phyloP scores from a whole-genome alignment of 2,329 filamentous ascomycete species.

The Emmonsiellopsis sp. region DNA sequence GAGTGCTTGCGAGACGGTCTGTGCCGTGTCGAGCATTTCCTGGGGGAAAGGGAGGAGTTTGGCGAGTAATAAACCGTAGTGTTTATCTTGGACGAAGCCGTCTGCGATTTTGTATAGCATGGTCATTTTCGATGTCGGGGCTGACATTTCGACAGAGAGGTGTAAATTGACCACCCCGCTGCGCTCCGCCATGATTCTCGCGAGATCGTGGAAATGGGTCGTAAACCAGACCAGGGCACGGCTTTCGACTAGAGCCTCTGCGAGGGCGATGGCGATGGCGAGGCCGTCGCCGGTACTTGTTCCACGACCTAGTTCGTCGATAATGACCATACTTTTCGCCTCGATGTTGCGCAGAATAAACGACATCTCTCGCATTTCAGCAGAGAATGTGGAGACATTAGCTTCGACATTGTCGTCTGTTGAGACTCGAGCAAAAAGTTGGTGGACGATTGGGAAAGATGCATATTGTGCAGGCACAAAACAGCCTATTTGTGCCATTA shows the following conservation, averaged over 20 bases:
- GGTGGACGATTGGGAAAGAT: slow-evolving; percentile 67
- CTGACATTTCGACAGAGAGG: slow-evolving; percentile 58
- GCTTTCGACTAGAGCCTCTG: slow-evolving; percentile 75
- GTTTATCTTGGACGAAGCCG: slow-evolving; percentile 59
- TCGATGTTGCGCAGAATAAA: slow-evolving; percentile 84
- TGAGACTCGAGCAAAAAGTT: slow-evolving; percentile 79
- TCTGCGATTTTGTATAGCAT: slow-evolving; percentile 81
- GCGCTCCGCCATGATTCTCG: slow-evolving; percentile 62
- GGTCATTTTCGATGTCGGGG: slow-evolving; percentile 54
- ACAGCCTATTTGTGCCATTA: slow-evolving; percentile 90
- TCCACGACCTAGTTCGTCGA: slow-evolving; percentile 86
- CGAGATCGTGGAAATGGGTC: slow-evolving; percentile 82
- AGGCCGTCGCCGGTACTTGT: slow-evolving; percentile 84
- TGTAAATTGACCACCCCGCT: slow-evolving; percentile 76
- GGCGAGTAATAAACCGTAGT: slow-evolving; percentile 80
- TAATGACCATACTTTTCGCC: slow-evolving; percentile 63
- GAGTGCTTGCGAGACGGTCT: slow-evolving; percentile 54
- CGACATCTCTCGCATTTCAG: slow-evolving; percentile 93
- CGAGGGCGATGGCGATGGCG: slow-evolving; percentile 80
- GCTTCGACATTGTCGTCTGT: slow-evolving; percentile 81
- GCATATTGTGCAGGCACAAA: slow-evolving; percentile 85
- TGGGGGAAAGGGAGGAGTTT: slow-evolving; percentile 63
- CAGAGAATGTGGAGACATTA: slow-evolving; percentile 85
- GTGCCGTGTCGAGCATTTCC: slow-evolving; percentile 57
- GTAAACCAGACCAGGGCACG: slow-evolving; percentile 81